Conservation (phyloP, 176 grass and related monocot species). For the Ampelocalamus luodianensis region DNA sequence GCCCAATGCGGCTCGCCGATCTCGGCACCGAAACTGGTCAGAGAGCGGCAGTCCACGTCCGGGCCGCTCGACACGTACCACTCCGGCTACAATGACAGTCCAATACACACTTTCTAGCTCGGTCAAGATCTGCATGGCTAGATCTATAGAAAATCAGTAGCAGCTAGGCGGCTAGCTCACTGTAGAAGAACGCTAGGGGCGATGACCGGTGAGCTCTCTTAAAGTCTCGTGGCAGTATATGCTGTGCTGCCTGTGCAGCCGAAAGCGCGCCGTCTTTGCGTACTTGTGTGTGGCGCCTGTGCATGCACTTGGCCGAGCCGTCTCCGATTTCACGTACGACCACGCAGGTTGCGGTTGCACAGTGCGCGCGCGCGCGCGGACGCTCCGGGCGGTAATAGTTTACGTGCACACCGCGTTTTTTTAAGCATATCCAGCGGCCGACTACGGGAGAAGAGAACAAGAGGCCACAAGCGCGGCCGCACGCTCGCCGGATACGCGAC, state of each 20-base stretch:
- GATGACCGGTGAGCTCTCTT: neutral
- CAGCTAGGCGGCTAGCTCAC: neutral
- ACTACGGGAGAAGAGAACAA: too few species aligned
- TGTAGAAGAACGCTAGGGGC: neutral
- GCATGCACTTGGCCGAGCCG: neutral
- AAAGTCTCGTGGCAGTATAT: neutral
- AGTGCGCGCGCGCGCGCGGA: neutral
- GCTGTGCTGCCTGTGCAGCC: neutral
- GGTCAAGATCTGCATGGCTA: neutral
- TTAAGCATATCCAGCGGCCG: too few species aligned
- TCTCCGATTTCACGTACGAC: neutral
- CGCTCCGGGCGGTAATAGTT: neutral
- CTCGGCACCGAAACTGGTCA: neutral
- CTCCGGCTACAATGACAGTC: neutral
- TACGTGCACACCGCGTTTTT: too few species aligned
- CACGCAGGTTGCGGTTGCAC: neutral
- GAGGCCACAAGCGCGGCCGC: too few species aligned
- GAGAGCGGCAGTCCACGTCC: neutral
- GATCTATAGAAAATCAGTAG: neutral
- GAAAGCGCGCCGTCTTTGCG: neutral
- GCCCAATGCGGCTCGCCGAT: neutral
- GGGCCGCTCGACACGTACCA: neutral
- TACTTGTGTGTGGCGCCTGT: neutral
- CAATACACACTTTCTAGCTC: neutral
- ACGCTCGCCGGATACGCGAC: neutral